phyloP scores from a whole-genome alignment of 2,329 filamentous ascomycete species.

The Cytospora schulzeri region DNA sequence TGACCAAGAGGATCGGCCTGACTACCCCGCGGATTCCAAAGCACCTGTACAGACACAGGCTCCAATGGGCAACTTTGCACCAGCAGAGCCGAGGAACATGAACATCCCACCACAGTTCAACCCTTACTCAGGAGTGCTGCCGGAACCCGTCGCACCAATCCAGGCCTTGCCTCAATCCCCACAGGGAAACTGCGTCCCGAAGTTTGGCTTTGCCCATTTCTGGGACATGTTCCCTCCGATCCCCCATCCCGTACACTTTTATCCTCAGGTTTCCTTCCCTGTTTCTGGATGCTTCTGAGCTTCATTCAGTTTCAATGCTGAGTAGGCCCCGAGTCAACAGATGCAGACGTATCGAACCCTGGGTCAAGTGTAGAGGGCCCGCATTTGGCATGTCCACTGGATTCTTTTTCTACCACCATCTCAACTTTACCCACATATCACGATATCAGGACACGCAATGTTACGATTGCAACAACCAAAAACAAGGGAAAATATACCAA shows the following conservation, averaged over 20 bases:
- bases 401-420: background rate
- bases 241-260: constrained; percentile 53
- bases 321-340: background rate
- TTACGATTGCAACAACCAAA: background rate
- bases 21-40: constrained; percentile 3
- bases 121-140: constrained; percentile 46
- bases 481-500: background rate
- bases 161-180: constrained; percentile 34
- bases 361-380: background rate
- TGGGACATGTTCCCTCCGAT: constrained; percentile 55
- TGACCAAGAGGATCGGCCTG: constrained; percentile 46
- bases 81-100: constrained; percentile 46
- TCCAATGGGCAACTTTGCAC: constrained; percentile 44
- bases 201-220: constrained; percentile 51
- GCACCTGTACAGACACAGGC: background rate
- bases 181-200: constrained; percentile 42
- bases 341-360: background rate
- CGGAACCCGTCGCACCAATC: constrained; percentile 42
- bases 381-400: background rate
- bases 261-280: constrained; percentile 52
- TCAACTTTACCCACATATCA: background rate
- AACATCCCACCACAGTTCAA: constrained; percentile 51
- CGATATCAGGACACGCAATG: background rate
- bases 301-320: background rate
- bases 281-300: constrained; percentile 23